Conservation (phyloP, 2,329 filamentous ascomycete species). For the Stachybotrys chlorohalonatus region DNA sequence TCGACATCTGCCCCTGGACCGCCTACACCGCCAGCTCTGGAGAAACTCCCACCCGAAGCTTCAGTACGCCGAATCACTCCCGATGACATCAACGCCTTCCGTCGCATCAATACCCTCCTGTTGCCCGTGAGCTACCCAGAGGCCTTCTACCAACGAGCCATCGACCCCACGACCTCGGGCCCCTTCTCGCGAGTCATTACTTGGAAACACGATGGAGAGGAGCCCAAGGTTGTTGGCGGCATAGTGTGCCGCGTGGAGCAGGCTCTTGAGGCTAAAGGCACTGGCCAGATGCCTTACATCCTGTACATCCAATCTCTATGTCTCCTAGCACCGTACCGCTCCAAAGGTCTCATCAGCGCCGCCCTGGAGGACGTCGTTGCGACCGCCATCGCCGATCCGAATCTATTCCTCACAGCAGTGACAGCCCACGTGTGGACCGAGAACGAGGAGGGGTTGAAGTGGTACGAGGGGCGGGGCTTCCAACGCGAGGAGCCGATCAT, state of each 20-base stretch:
- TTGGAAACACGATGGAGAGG: slow-evolving; percentile 36
- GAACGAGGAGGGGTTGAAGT: slow-evolving; percentile 52
- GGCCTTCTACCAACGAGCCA: slow-evolving; percentile 49
- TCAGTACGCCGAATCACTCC: slow-evolving; percentile 40
- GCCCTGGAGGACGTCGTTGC: slow-evolving; percentile 44
- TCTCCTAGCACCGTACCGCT: slow-evolving; percentile 54
- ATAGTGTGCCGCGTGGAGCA: slow-evolving; percentile 53
- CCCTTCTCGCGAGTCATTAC: slow-evolving; percentile 53
- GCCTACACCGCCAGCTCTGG: slow-evolving; percentile 19
- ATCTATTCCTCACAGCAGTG: slow-evolving; percentile 31
- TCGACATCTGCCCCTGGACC: slow-evolving; percentile 3
- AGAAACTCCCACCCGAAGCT: slow-evolving; percentile 36
- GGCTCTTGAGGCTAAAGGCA: slow-evolving; percentile 7
- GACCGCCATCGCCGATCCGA: slow-evolving; percentile 23
- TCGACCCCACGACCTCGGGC: slow-evolving; percentile 37
- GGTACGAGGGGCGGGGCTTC: slow-evolving; percentile 54
- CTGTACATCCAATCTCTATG: slow-evolving; percentile 59
- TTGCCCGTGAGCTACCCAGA: slow-evolving; percentile 57
- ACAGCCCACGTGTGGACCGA: slow-evolving; percentile 63
- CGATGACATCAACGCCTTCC: slow-evolving; percentile 47
- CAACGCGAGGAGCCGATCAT: slow-evolving; percentile 35
- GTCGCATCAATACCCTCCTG: slow-evolving; percentile 56
- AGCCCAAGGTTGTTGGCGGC: slow-evolving; percentile 48
- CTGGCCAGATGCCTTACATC: slow-evolving; percentile 24
- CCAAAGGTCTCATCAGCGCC: slow-evolving; percentile 48